phyloP scores from a whole-genome alignment of 2,329 filamentous ascomycete species.

The Botryotinia convoluta region DNA sequence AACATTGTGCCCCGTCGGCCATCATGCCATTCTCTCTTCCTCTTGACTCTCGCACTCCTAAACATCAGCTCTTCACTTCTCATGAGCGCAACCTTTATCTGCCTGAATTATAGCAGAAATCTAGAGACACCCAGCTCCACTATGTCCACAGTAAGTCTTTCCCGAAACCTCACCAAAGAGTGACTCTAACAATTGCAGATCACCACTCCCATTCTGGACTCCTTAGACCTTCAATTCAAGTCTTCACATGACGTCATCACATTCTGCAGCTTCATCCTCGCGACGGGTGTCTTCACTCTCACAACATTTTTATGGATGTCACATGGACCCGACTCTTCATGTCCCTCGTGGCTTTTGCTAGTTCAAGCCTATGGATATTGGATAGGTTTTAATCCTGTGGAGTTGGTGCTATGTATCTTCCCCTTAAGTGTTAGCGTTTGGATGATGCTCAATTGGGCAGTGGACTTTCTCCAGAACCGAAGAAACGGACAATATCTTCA shows the following conservation, averaged over 20 bases:
- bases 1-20: not conserved
- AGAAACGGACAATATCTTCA: not conserved
- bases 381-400: not conserved
- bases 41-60: not conserved
- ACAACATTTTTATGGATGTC: not conserved
- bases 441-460: not conserved
- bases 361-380: not conserved
- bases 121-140: not conserved
- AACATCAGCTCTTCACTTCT: constrained; percentile 4
- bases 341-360: not conserved
- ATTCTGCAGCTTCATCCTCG: not conserved
- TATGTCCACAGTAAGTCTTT: not conserved
- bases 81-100: not conserved
- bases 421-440: not conserved
- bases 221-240: not conserved
- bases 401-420: not conserved
- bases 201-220: not conserved
- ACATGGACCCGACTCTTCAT: not conserved
- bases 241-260: not conserved
- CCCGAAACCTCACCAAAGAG: not conserved
- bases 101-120: not conserved
- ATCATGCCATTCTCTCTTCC: not conserved
- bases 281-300: not conserved
- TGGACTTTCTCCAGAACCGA: not conserved
- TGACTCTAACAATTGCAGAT: not conserved